Evolutionary conservation across 345 rosid genomes (phyloP), one percentile per base, ranked within the genome.

Genomic region (Populus simonii): DNA sequence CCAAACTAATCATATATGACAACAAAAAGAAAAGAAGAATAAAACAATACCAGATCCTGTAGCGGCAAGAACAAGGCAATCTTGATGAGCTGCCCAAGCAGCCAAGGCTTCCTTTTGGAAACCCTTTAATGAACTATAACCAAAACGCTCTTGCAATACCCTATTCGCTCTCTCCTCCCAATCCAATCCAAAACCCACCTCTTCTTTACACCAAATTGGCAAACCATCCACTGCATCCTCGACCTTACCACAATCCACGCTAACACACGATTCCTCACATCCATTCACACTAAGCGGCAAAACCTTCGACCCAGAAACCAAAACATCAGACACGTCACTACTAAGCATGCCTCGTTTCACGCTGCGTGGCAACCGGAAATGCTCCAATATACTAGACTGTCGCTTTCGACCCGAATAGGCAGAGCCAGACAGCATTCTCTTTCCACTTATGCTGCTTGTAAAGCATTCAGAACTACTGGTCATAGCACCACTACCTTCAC

Each of bases 61-160:
- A 51, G 97, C 97, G 55, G 97, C 92, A 61, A 94, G 93, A 78
- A 92, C 92, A 78, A 94, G 97, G 80, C 92, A 92, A 75, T 94
- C 97, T 75, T 86, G 84, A 71, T 89, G 86, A 82, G 89, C 86
- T 13, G 86, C 45, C 96, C 93, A 94, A 41, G 94, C 87, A 70
- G 87, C 85, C 85, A 94, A 86, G 27, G 94, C 96, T 80, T 94
- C 92, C 87, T 81, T 91, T 77, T 92, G 97, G 76, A 92, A 94
- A 78, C 80, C 72, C 84, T 90, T 94, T 86, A 94, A 76, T 3
- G 89, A 89, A 15, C 82, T 72, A 80, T 82, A 85, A 82, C 92
- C 93, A 79, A 94, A 94, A 73, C 85, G 89, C 79, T 76, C 88
- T 72, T 76, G 81, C 80, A 92, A 77, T 23, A 94, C 61, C 80